phyloP scores from a whole-genome alignment of 2,329 filamentous ascomycete genomes.

The Penicillium rolfsii region DNA sequence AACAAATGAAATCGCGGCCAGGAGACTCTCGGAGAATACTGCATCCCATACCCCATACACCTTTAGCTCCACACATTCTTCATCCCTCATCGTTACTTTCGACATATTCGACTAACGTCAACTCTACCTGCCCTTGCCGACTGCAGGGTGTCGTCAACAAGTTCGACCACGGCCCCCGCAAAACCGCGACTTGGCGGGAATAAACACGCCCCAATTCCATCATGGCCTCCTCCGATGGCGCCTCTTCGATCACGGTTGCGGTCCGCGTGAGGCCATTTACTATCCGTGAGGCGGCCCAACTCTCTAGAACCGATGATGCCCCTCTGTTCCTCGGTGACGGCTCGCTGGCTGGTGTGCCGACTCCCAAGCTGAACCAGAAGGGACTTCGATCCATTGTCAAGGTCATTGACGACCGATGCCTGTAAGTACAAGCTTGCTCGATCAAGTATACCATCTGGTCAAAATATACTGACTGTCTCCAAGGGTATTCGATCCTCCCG shows the following conservation, averaged over 20 bases:
- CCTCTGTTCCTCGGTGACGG: conserved; percentile 95
- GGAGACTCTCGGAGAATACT: conserved; percentile 33
- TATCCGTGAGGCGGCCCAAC: conserved; percentile 91
- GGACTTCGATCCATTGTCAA: conserved; percentile 92
- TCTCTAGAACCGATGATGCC: conserved; percentile 75
- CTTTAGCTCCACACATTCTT: conserved; percentile 38
- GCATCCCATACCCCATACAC: conserved; percentile 31
- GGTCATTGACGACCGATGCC: conserved; percentile 90
- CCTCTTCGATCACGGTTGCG: conserved; percentile 55
- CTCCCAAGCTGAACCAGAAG: conserved; percentile 81
- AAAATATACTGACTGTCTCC: conserved; percentile 20
- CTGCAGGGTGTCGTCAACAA: conserved; percentile 24
- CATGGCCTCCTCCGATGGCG: conserved; percentile 50
- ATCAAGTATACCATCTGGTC: conserved; percentile 4
- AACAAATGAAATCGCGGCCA: conserved; percentile 34
- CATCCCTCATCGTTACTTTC: conserved; percentile 23
- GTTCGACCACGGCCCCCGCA: conserved; percentile 28
- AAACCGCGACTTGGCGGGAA: conserved; percentile 25
- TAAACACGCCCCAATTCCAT: conserved; percentile 22
- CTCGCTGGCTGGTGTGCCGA: conserved; percentile 82
- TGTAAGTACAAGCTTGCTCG: conserved; percentile 63
- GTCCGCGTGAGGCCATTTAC: conserved; percentile 69
- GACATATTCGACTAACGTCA: conserved; percentile 15
- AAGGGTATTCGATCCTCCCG: conserved; percentile 98
- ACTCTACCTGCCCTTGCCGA: conserved; percentile 26